phyloP scores from a whole-genome alignment of 805 yeast genomes.

The Metschnikowia henanensis region DNA sequence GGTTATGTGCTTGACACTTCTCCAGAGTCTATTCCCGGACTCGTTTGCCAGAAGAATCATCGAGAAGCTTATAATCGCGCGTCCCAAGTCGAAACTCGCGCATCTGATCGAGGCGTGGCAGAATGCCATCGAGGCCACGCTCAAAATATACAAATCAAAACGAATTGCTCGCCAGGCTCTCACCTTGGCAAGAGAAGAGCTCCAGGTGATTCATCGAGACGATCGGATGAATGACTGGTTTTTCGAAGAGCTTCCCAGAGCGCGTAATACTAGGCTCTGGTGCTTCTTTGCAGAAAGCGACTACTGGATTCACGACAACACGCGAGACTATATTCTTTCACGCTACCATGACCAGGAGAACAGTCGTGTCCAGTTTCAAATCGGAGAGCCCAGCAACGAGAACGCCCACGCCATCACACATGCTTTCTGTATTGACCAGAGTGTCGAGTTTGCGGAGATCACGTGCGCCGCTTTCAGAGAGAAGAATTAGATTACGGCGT shows the following conservation, averaged over 20 bases:
- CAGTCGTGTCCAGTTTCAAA: constrained; percentile 29
- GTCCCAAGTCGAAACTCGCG: constrained; percentile 20
- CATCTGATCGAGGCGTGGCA: constrained; percentile 29
- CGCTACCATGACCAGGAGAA: constrained; percentile 32
- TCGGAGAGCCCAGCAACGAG: constrained; percentile 32
- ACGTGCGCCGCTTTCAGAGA: constrained; percentile 27
- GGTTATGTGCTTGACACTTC: constrained; percentile 21
- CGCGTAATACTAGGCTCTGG: constrained; percentile 43
- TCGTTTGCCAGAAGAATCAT: constrained; percentile 24
- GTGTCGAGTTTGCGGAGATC: constrained; percentile 48
- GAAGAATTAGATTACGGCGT: not conserved
- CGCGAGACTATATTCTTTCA: constrained; percentile 46
- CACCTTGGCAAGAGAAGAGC: constrained; percentile 59
- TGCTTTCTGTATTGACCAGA: constrained; percentile 60
- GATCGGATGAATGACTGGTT: constrained; percentile 51
- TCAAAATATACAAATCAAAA: constrained; percentile 40
- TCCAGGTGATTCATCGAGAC: constrained; percentile 50
- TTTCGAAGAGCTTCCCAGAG: constrained; percentile 28
- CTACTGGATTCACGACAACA: constrained; percentile 60
- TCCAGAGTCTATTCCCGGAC: constrained; percentile 34
- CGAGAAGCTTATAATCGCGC: constrained; percentile 24
- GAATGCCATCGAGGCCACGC: constrained; percentile 43
- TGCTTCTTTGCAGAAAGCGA: constrained; percentile 57
- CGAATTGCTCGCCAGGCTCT: constrained; percentile 53
- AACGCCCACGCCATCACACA: constrained; percentile 43